Percentiles rank a stretch among this genome's conserved stretches.
Conservation (phyloP, 1,139 yeast species). For the Arxiozyma heterogenica region DNA sequence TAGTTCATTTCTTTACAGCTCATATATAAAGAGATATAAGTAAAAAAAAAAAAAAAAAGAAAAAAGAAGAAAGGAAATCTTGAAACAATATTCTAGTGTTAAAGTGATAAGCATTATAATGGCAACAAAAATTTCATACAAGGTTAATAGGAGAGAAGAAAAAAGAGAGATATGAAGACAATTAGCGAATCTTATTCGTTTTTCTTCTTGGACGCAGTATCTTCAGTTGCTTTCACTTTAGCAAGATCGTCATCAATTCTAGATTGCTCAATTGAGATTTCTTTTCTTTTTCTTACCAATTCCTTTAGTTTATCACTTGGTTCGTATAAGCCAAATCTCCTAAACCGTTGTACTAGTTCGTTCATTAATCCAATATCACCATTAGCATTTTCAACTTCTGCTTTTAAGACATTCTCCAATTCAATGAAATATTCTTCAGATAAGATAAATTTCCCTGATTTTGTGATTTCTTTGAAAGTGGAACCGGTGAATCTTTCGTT, state of each 20-base stretch:
- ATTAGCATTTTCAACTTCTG: constrained; percentile 19
- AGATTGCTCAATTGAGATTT: constrained; percentile 10
- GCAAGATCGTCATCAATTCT: constrained; percentile 8
- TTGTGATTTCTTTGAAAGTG: constrained; percentile 30
- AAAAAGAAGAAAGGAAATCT: too few relatives aligned
- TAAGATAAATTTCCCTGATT: constrained; percentile 37
- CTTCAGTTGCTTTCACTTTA: constrained; percentile 3
- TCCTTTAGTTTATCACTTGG: constrained; percentile 38
- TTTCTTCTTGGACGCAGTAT: neutral
- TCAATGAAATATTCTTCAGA: constrained; percentile 47
- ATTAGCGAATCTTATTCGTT: neutral
- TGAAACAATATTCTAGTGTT: neutral
- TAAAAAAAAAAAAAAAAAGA: too few relatives aligned
- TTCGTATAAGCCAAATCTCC: constrained; percentile 54
- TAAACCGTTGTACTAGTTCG: constrained; percentile 35
- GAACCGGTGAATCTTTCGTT: constrained; percentile 23
- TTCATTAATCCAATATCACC: constrained; percentile 30
- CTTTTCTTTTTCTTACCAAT: constrained; percentile 29
- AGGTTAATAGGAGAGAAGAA: too few relatives aligned
- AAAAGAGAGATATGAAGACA: neutral
- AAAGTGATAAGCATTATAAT: too few relatives aligned
- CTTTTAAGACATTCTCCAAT: constrained; percentile 40
- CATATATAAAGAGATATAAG: too few relatives aligned
- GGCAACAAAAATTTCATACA: too few relatives aligned
- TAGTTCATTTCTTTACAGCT: neutral